phyloP scores from a whole-genome alignment of 2,329 filamentous ascomycete species.

The Aspergillus sp. region DNA sequence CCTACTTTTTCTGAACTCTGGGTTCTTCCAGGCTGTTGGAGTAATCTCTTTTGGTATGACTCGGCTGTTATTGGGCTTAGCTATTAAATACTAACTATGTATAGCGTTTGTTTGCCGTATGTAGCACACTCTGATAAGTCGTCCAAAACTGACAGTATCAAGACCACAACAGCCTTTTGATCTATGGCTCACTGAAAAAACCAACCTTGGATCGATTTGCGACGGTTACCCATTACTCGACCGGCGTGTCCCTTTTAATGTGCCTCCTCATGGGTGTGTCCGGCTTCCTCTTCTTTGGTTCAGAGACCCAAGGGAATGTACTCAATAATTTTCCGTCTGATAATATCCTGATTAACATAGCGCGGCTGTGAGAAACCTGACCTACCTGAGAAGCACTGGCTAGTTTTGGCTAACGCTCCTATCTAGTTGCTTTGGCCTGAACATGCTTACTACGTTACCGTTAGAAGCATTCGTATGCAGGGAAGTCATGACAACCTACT shows the following conservation, averaged over 20 bases:
- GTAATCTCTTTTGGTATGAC: conserved; percentile 91
- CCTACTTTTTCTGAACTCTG: conserved; percentile 75
- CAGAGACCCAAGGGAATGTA: conserved; percentile 89
- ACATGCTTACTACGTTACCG: conserved; percentile 96
- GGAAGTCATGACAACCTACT: conserved; percentile 92
- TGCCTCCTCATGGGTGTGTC: conserved; percentile 85
- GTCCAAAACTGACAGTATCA: conserved; percentile 21
- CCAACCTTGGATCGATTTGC: conserved; percentile 96
- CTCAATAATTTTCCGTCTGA: conserved; percentile 94
- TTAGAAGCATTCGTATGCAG: conserved; percentile 97
- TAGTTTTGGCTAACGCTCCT: conserved; percentile 19
- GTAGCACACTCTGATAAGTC: conserved; percentile 19
- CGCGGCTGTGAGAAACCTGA: conserved; percentile 62
- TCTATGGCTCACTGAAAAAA: conserved; percentile 91
- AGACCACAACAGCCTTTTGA: conserved; percentile 94
- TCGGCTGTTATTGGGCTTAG: neutral
- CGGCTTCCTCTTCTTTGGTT: conserved; percentile 91
- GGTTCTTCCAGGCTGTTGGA: conserved; percentile 92
- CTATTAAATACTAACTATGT: conserved; percentile 31
- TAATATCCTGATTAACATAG: conserved; percentile 92
- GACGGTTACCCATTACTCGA: conserved; percentile 90
- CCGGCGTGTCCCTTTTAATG: conserved; percentile 83
- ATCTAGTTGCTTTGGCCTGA: conserved; percentile 80
- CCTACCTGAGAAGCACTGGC: neutral
- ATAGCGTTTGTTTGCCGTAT: conserved; percentile 66